Percentiles rank a stretch among this genome's conserved stretches.
Evolutionary conservation across 495 filamentous ascomycete genomes (phyloP).

Genomic region (Neurospora intermedia): DNA sequence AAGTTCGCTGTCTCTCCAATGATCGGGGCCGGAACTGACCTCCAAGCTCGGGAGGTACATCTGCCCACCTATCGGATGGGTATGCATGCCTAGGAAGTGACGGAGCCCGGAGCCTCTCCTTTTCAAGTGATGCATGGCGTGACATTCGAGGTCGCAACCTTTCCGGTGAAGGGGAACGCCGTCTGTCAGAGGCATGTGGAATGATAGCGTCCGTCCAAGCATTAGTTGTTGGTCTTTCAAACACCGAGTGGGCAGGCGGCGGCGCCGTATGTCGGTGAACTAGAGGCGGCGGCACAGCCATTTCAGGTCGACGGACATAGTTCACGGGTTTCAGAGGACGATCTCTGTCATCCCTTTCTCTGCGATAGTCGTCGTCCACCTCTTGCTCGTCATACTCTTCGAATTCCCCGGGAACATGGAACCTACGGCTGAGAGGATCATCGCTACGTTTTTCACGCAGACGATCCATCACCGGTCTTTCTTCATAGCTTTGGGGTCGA

Average conservation of each 20-base stretch:
- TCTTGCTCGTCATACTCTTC: conserved; percentile 31
- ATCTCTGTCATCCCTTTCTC: conserved; percentile 6
- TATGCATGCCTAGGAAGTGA: not conserved
- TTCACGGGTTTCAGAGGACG: conserved; percentile 32
- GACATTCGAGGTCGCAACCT: not conserved
- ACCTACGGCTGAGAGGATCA: conserved; percentile 43
- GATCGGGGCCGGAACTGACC: conserved; percentile 1
- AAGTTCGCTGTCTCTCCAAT: conserved; percentile 5
- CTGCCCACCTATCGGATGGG: not conserved
- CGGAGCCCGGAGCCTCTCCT: not conserved
- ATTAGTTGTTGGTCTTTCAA: conserved; percentile 17
- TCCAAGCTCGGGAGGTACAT: not conserved
- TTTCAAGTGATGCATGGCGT: conserved; percentile 7
- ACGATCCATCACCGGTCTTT: conserved; percentile 40
- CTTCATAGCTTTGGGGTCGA: conserved; percentile 38
- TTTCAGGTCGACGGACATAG: conserved; percentile 33
- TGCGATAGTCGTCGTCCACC: conserved; percentile 17
- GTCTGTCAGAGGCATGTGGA: conserved; percentile 11
- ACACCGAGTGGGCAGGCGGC: conserved; percentile 22
- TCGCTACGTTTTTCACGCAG: conserved; percentile 43
- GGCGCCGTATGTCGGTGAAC: conserved; percentile 12
- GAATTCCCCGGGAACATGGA: conserved; percentile 32
- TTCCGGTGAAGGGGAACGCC: conserved; percentile 12
- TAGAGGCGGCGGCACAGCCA: conserved; percentile 25
- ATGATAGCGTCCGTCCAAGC: conserved; percentile 6